Conservation (phyloP, 768 basidiomycete species). For the Hypholoma fasciculare region DNA sequence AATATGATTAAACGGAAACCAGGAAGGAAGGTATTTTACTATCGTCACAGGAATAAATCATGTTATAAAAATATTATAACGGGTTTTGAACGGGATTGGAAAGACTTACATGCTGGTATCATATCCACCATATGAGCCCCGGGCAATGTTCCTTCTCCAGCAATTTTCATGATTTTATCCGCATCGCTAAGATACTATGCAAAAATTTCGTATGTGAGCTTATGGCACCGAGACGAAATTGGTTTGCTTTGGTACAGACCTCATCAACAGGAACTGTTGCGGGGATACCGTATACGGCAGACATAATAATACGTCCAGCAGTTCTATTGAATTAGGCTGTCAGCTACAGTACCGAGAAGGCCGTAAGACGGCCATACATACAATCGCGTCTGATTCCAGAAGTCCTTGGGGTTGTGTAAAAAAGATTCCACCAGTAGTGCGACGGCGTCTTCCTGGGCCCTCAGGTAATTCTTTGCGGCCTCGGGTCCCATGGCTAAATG, state of each 20-base stretch:
- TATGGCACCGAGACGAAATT: neutral
- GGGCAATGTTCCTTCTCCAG: neutral
- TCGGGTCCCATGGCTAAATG: neutral
- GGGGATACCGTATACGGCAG: neutral
- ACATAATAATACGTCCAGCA: neutral
- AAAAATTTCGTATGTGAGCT: neutral
- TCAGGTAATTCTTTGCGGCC: neutral
- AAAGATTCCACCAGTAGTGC: neutral
- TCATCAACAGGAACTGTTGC: neutral
- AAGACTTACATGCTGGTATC: neutral
- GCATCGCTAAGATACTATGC: neutral
- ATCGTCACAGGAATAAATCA: neutral
- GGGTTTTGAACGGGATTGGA: neutral
- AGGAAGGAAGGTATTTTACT: neutral
- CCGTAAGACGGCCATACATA: neutral
- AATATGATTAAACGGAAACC: neutral
- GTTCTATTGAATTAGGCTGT: neutral
- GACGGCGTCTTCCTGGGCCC: neutral
- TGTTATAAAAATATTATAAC: too few relatives aligned
- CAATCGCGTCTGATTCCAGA: neutral
- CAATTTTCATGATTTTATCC: neutral
- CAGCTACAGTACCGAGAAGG: neutral
- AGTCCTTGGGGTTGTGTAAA: neutral
- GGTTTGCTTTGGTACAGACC: neutral
- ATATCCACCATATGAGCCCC: neutral